phyloP scores from a whole-genome alignment of 2,329 filamentous ascomycete genomes.

The Xylariaceae sp. region DNA sequence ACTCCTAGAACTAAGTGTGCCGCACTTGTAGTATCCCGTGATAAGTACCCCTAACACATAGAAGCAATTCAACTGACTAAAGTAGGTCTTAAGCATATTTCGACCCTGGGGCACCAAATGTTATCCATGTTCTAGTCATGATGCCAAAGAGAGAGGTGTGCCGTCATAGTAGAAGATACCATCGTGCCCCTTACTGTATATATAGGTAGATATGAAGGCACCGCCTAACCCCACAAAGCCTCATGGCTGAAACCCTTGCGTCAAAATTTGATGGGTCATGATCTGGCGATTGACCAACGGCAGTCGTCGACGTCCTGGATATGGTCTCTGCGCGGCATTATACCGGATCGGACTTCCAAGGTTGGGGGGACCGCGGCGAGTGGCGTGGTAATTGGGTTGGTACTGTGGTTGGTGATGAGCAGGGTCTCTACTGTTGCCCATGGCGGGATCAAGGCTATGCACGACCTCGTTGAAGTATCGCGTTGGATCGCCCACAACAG shows the following conservation, averaged over 20 bases:
- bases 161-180: background rate
- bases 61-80: slow-evolving; percentile 9
- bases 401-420: slow-evolving; percentile 18
- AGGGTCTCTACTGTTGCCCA: slow-evolving; percentile 11
- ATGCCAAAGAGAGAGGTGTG: background rate
- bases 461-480: slow-evolving; percentile 32
- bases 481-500: slow-evolving; percentile 28
- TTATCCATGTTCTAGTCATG: slow-evolving; percentile 13
- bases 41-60: slow-evolving; percentile 1
- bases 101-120: slow-evolving; percentile 9
- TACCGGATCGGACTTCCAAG: slow-evolving; percentile 19
- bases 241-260: slow-evolving; percentile 30
- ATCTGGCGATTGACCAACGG: slow-evolving; percentile 31
- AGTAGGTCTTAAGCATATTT: background rate
- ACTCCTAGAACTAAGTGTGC: slow-evolving; percentile 9
- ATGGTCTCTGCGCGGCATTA: slow-evolving; percentile 22
- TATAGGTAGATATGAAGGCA: too few species aligned
- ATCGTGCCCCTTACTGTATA: background rate
- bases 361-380: slow-evolving; percentile 13
- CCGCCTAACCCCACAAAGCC: background rate
- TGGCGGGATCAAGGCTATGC: slow-evolving; percentile 15
- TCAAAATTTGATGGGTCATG: slow-evolving; percentile 33
- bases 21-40: slow-evolving; percentile 10
- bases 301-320: slow-evolving; percentile 27
- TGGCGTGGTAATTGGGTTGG: slow-evolving; percentile 6